Conservation (phyloP, 768 basidiomycete species). For the Tylopilus sp. region DNA sequence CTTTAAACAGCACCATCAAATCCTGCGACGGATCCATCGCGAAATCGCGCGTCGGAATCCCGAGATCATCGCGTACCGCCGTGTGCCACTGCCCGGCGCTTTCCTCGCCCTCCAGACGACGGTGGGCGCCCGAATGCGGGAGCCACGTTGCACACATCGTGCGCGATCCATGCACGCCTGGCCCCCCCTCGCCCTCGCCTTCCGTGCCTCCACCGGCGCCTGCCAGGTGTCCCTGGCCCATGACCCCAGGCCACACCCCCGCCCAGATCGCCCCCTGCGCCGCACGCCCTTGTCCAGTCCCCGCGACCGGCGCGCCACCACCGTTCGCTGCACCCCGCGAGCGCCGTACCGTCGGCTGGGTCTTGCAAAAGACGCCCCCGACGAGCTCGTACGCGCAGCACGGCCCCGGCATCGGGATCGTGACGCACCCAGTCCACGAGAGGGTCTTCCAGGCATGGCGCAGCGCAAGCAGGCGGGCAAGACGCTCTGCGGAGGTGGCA, state of each 20-base stretch:
- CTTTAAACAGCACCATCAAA: slow-evolving; percentile 43
- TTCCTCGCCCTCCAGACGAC: not conserved
- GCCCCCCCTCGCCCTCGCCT: not conserved
- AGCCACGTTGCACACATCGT: slow-evolving; percentile 22
- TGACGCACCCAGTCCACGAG: slow-evolving; percentile 21
- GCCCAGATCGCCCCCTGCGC: not conserved
- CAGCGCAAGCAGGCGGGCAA: slow-evolving; percentile 32
- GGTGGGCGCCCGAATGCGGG: not conserved
- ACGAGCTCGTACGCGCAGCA: slow-evolving; percentile 61
- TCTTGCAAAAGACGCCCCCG: slow-evolving; percentile 53
- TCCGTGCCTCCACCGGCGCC: not conserved
- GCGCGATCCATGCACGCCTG: slow-evolving; percentile 18
- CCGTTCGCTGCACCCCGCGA: no score
- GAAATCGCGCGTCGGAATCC: slow-evolving; percentile 48
- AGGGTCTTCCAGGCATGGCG: slow-evolving; percentile 36
- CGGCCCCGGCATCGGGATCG: slow-evolving; percentile 31
- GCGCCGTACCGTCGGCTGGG: slow-evolving; percentile 6
- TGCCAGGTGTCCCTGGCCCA: not conserved
- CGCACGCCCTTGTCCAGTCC: no score
- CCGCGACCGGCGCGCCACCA: no score
- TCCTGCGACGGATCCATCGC: slow-evolving; percentile 68
- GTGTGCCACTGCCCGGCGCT: not conserved
- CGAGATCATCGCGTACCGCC: slow-evolving; percentile 34
- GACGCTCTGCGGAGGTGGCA: slow-evolving; percentile 20
- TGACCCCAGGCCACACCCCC: not conserved